Percentiles rank a stretch among this genome's conserved stretches.
These are phyloP conservation scores for Ustilaginoidea virens DNA, from an alignment of 2,329 filamentous ascomycete species.

Conservation along the genomic window DNA sequence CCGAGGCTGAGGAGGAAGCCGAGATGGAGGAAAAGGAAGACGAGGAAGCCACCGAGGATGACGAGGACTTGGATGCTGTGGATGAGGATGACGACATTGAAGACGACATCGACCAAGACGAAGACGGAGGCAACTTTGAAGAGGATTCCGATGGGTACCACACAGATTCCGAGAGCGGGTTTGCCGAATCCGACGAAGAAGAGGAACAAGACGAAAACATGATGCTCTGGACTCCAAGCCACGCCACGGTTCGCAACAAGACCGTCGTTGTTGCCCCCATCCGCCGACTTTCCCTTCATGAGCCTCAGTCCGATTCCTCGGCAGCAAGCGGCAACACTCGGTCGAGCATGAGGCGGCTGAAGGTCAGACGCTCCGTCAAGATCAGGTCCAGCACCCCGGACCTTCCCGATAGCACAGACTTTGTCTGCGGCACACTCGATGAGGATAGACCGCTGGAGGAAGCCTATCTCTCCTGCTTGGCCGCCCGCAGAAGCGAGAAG, in stretches of 20 bases:
- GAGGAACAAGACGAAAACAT: constrained; percentile 51
- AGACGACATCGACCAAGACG: constrained; percentile 34
- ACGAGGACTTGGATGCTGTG: constrained; percentile 31
- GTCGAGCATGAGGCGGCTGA: constrained; percentile 13
- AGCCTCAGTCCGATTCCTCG: constrained; percentile 45
- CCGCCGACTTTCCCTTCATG: constrained; percentile 23
- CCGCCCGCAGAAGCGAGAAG: constrained; percentile 67
- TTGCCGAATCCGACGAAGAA: constrained; percentile 54
- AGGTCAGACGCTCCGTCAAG: constrained; percentile 11
- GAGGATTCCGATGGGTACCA: constrained; percentile 55
- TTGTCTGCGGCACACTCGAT: constrained; percentile 95
- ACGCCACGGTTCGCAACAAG: constrained; percentile 20
- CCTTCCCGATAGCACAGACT: constrained; percentile 92
- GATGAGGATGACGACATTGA: constrained; percentile 37
- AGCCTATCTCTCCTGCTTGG: constrained; percentile 74
- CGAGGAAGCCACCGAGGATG: constrained; percentile 24
- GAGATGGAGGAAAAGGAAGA: constrained; percentile 54
- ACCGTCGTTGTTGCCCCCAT: constrained; percentile 18
- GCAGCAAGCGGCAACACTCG: constrained; percentile 26
- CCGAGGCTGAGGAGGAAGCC: constrained; percentile 85
- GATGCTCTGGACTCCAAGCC: constrained; percentile 37
- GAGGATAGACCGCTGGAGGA: constrained; percentile 92
- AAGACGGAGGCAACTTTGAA: constrained; percentile 37
- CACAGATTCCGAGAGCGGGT: constrained; percentile 55
- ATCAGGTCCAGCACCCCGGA: constrained; percentile 48